Conservation (phyloP, 2,329 filamentous ascomycete species). For the Colletotrichum lentis region DNA sequence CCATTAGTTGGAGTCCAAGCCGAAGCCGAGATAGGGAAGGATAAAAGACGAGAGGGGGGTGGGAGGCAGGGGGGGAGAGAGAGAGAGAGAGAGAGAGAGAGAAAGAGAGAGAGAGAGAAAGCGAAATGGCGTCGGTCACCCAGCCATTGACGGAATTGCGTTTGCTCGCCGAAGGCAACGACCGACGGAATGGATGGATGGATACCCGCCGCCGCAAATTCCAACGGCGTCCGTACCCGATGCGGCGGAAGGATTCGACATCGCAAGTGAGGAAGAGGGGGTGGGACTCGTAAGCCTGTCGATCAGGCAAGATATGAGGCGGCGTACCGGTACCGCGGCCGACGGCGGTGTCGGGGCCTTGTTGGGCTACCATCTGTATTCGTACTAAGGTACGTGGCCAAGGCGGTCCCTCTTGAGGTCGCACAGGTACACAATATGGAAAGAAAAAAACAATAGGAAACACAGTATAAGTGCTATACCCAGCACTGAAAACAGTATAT, state of each 20-base stretch:
- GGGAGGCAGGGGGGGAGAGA: background rate
- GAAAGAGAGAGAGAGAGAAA: background rate
- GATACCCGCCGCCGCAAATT: background rate
- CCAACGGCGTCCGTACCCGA: conserved; percentile 28
- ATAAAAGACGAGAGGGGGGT: background rate
- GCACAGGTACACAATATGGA: too few species aligned
- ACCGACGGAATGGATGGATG: background rate
- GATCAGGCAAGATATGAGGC: conserved; percentile 37
- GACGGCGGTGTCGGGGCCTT: conserved; percentile 14
- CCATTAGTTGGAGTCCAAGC: too few species aligned
- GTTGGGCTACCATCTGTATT: background rate
- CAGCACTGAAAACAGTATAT: too few species aligned
- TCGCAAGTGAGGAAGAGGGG: conserved; percentile 16
- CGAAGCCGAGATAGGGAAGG: background rate
- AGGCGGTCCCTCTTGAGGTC: too few species aligned
- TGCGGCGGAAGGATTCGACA: conserved; percentile 25
- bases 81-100: background rate
- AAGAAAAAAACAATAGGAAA: too few species aligned
- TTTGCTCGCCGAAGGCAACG: conserved; percentile 18
- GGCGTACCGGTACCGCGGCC: conserved; percentile 8
- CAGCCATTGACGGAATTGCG: conserved; percentile 16
- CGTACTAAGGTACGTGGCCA: too few species aligned
- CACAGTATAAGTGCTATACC: too few species aligned
- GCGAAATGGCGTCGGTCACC: background rate
- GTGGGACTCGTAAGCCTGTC: conserved; percentile 34